Conservation (phyloP, 2,329 filamentous ascomycete genomes). For the Aspergillaceae sp. region DNA sequence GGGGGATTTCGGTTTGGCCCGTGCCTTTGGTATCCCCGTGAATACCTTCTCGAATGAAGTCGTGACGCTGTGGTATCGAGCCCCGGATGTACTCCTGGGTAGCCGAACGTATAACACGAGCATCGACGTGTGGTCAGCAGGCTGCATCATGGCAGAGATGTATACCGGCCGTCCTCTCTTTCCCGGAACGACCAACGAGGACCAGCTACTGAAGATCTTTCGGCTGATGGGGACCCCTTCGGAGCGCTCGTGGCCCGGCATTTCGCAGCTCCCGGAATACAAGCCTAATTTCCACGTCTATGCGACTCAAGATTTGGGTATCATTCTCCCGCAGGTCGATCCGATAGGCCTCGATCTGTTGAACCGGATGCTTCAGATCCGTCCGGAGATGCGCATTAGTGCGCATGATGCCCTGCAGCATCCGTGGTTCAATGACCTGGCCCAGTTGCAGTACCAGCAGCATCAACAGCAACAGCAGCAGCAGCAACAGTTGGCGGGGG, state of each 20-base stretch:
- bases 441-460: conserved; percentile 46
- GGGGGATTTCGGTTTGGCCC: conserved; percentile 86
- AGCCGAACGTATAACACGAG: conserved; percentile 98
- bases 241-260: conserved; percentile 90
- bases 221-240: conserved; percentile 96
- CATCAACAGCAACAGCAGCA: conserved; percentile 35
- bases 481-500: conserved; percentile 27
- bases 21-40: conserved; percentile 92
- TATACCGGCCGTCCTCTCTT: conserved; percentile 93
- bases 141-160: conserved; percentile 99
- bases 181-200: conserved; percentile 95
- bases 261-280: conserved; percentile 94
- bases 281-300: conserved; percentile 92
- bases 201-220: conserved; percentile 95
- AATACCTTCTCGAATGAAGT: conserved; percentile 99
- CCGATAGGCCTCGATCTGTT: conserved; percentile 77
- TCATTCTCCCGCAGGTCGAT: conserved; percentile 86
- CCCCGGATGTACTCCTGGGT: conserved; percentile 87
- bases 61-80: conserved; percentile 94
- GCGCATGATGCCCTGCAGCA: conserved; percentile 80
- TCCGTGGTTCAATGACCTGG: conserved; percentile 74
- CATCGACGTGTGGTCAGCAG: conserved; percentile 98
- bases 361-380: conserved; percentile 81
- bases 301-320: conserved; percentile 78
- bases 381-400: conserved; percentile 83